Evolutionary conservation across 2,329 filamentous ascomycete genomes (phyloP), one percentile per base, ranked within the genome.

Genomic region (Colletotrichum limetticola): DNA sequence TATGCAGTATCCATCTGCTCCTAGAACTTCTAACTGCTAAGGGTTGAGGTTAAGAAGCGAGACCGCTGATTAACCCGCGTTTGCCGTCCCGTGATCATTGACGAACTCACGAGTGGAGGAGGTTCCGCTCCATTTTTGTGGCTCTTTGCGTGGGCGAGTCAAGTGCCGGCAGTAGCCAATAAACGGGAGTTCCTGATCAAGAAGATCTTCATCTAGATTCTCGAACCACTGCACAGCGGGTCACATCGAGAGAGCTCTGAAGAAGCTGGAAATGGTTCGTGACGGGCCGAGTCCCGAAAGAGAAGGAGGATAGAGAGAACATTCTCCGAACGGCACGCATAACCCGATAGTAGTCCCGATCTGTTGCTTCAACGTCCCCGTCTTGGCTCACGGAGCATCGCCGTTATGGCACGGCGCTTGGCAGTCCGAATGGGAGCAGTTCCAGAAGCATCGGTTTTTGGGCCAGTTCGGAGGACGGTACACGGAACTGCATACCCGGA

Each of bases 391-490:
- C 60, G 37, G 53, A 16, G 30, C 53, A 30, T 57, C 37, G 53
- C 53, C 67, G 67, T 57, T 52, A 24, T 53, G 32, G 66, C 58
- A 19, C 59, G 52, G 42, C 53, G 35, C 66, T 64, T 69, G 61
- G 61, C 67, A 55, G 8, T 56, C 35, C 24, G 35, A 12, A 14
- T 30, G 37, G 56, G 35, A 30, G 42, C 64, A 55, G 53, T 26
- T 49, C 52, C 55, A 58, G 32, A 28, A 66, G 32, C 32, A 16
- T 30, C 12, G 46, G n/a, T 53, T 8, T 5, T 53, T 24, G 11
- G n/a, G 49, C 22, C 37, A n/a, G n/a, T 46, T 49, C 35, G 28
- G 67, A 59, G 30, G 46, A 22, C 22, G 53, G 53, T 16, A 19
- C 7, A 4, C 37, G 37, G 37, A 30, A 26, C 8, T 52, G 24